phyloP scores from a whole-genome alignment of 75 land plant species.

The Sequoia sempervirens region DNA sequence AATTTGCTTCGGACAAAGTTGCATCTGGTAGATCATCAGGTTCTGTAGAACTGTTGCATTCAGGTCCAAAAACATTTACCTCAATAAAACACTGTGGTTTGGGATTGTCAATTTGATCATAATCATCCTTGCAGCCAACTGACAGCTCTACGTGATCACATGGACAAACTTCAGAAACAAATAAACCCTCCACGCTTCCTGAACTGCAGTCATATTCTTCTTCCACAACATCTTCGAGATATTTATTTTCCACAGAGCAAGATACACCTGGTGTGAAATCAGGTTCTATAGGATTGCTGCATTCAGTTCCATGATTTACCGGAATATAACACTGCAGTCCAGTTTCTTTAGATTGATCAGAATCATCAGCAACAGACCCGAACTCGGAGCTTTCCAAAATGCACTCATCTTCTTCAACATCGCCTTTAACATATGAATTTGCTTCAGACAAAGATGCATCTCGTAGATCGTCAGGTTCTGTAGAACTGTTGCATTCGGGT shows the following conservation, averaged over 20 bases:
- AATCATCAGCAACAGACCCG: background rate
- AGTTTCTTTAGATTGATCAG: background rate
- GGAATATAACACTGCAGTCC: background rate
- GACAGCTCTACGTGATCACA: too few relatives aligned
- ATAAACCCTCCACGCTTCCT: background rate
- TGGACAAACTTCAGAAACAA: background rate
- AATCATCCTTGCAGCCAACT: background rate
- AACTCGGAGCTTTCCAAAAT: background rate
- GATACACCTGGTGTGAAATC: background rate
- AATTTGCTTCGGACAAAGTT: background rate
- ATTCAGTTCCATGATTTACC: background rate
- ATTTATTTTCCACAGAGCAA: background rate
- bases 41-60: background rate
- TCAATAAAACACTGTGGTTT: constrained; percentile 1
- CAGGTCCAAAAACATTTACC: background rate
- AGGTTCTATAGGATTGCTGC: background rate
- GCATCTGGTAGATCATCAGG: background rate
- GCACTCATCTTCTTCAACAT: background rate
- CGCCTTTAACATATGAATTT: background rate
- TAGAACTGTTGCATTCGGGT: background rate
- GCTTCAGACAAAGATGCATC: background rate
- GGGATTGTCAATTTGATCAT: background rate
- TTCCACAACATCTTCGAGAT: background rate
- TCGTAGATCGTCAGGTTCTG: background rate
- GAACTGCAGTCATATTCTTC: background rate